These are phyloP conservation scores for Gonapodya prolifera DNA, from an alignment of 192 early-diverging fungal genomes.

Conservation along the genomic window DNA sequence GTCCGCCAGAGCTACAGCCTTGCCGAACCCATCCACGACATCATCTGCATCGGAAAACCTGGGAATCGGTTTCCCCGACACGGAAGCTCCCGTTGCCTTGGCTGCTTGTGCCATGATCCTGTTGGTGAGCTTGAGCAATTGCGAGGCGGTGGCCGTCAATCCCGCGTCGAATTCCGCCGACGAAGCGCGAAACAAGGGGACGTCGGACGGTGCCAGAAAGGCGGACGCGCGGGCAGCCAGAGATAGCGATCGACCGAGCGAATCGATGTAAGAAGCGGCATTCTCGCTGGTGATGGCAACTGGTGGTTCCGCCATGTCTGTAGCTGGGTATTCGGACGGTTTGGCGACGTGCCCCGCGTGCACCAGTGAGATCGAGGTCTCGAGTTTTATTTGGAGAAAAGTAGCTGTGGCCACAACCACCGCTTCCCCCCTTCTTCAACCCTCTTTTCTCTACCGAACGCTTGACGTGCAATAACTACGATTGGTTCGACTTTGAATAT, in stretches of 20 bases:
- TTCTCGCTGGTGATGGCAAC: background rate
- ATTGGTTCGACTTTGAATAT: too few relatives aligned
- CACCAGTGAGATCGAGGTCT: too few relatives aligned
- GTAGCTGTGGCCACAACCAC: too few relatives aligned
- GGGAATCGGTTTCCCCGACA: slow-evolving; percentile 16
- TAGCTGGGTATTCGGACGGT: too few relatives aligned
- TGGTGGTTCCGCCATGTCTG: too few relatives aligned
- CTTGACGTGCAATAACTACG: too few relatives aligned
- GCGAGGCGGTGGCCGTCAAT: background rate
- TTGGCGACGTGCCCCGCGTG: too few relatives aligned
- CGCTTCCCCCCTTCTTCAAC: too few relatives aligned
- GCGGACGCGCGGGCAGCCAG: background rate
- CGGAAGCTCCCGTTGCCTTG: slow-evolving; percentile 7
- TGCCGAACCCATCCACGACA: slow-evolving; percentile 46
- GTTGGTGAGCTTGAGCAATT: slow-evolving; percentile 16
- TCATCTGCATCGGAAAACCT: slow-evolving; percentile 45
- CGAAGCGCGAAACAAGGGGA: background rate
- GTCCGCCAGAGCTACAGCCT: slow-evolving; percentile 64
- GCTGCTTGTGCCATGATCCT: slow-evolving; percentile 10
- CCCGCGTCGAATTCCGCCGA: background rate
- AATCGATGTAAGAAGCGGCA: background rate
- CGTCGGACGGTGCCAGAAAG: background rate
- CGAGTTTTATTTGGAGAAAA: too few relatives aligned
- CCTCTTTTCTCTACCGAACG: too few relatives aligned
- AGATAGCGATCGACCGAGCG: background rate